phyloP scores from a whole-genome alignment of 2,329 filamentous ascomycete genomes.

The Penicillium digitatum region DNA sequence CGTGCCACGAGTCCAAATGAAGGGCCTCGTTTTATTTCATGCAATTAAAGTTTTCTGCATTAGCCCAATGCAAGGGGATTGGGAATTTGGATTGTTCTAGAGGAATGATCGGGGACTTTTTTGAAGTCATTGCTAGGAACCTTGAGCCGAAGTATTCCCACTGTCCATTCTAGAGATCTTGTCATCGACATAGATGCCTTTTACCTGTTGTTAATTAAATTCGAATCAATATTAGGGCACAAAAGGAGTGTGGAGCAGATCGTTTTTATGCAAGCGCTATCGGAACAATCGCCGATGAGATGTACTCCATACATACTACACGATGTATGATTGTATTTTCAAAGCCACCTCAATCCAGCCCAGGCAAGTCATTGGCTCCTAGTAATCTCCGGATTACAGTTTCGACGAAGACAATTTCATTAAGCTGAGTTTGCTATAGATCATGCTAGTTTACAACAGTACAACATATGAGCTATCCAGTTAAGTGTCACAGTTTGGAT shows the following conservation, averaged over 20 bases:
- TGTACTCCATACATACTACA: too few species aligned
- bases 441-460: neutral
- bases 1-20: neutral
- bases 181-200: neutral
- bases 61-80: neutral
- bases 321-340: too few species aligned
- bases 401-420: neutral
- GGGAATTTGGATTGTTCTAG: neutral
- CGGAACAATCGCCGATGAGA: neutral
- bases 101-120: neutral
- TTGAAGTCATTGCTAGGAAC: neutral
- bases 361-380: neutral
- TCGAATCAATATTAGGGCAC: neutral
- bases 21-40: neutral
- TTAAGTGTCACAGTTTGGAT: neutral
- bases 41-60: neutral
- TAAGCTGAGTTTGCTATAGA: constrained; percentile 2
- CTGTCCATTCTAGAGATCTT: neutral
- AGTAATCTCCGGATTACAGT: neutral
- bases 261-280: neutral
- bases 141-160: neutral
- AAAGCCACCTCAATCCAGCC: neutral
- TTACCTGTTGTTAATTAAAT: neutral
- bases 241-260: neutral
- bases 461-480: neutral